These are phyloP conservation scores for Xylariales sp. DNA, from an alignment of 2,329 filamentous ascomycete species.

Conservation along the genomic window DNA sequence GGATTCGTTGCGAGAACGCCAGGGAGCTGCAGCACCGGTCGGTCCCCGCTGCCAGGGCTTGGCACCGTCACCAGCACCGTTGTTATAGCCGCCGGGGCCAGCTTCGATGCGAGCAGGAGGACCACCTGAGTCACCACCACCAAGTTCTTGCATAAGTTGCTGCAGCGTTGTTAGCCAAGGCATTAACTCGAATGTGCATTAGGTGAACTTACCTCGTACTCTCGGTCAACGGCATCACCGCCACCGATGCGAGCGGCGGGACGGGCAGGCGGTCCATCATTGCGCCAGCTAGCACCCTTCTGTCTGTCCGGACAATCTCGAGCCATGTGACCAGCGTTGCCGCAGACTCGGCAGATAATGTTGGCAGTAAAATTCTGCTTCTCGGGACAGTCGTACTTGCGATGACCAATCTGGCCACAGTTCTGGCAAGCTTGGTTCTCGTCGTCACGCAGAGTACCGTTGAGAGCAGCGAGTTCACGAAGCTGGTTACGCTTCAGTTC, in stretches of 20 bases:
- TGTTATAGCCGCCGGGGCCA: slow-evolving; percentile 63
- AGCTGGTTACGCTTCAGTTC: slow-evolving; percentile 98
- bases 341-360: slow-evolving; percentile 97
- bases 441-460: slow-evolving; percentile 97
- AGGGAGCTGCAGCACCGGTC: slow-evolving; percentile 78
- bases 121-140: slow-evolving; percentile 55
- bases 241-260: slow-evolving; percentile 62
- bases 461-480: slow-evolving; percentile 92
- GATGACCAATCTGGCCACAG: slow-evolving; percentile 96
- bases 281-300: slow-evolving; percentile 87
- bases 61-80: slow-evolving; percentile 46
- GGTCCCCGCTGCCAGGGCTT: slow-evolving; percentile 89
- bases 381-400: slow-evolving; percentile 98
- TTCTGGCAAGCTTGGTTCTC: slow-evolving; percentile 99
- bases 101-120: slow-evolving; percentile 82
- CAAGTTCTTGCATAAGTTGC: slow-evolving; percentile 98
- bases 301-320: slow-evolving; percentile 94
- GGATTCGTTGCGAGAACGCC: slow-evolving; percentile 57
- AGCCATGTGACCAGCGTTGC: slow-evolving; percentile 97
- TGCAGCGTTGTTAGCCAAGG: slow-evolving; percentile 40
- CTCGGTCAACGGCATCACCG: slow-evolving; percentile 83
- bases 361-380: slow-evolving; percentile 98
- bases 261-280: slow-evolving; percentile 52
- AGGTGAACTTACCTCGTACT: slow-evolving; percentile 75
- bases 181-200: neutral